Percentiles rank a stretch among this genome's conserved stretches.
Evolutionary conservation across 1,139 yeast species (phyloP).

Genomic region (Debaryomyces coudertii): DNA sequence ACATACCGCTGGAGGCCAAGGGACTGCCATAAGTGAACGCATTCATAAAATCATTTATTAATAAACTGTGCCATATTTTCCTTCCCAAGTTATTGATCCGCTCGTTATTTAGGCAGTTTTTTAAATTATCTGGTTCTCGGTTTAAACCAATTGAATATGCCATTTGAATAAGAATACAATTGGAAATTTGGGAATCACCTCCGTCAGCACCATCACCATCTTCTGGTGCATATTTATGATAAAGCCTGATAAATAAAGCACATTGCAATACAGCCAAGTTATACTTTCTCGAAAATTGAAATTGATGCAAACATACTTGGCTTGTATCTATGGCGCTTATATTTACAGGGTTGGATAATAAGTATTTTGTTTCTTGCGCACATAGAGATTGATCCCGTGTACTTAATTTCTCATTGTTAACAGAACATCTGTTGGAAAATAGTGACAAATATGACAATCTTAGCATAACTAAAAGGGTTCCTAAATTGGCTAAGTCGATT

Average conservation of each 20-base stretch:
- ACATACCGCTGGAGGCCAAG: conserved; percentile 15
- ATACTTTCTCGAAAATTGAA: conserved; percentile 28
- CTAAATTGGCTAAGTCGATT: conserved; percentile 27
- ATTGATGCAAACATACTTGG: conserved; percentile 31
- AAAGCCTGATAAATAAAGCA: conserved; percentile 46
- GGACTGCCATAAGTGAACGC: conserved; percentile 10
- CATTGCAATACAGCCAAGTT: conserved; percentile 33
- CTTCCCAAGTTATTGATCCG: conserved; percentile 42
- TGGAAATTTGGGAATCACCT: conserved; percentile 41
- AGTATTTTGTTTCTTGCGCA: conserved; percentile 26
- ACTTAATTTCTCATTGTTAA: conserved; percentile 12
- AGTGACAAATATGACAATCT: conserved; percentile 27
- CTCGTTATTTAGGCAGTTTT: conserved; percentile 21
- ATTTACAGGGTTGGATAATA: conserved; percentile 32
- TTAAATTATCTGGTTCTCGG: conserved; percentile 39
- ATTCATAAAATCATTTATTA: conserved; percentile 23
- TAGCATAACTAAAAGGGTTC: conserved; percentile 24
- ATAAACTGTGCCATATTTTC: conserved; percentile 53
- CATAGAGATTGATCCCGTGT: conserved; percentile 13
- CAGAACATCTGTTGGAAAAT: conserved; percentile 20
- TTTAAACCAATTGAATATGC: conserved; percentile 50
- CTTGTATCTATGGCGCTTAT: conserved; percentile 32
- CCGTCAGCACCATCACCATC: conserved; percentile 51
- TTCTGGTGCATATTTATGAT: conserved; percentile 52
- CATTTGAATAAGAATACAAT: conserved; percentile 42